Evolutionary conservation across 345 rosid species (phyloP).

Genomic region (Balakata baccata): DNA sequence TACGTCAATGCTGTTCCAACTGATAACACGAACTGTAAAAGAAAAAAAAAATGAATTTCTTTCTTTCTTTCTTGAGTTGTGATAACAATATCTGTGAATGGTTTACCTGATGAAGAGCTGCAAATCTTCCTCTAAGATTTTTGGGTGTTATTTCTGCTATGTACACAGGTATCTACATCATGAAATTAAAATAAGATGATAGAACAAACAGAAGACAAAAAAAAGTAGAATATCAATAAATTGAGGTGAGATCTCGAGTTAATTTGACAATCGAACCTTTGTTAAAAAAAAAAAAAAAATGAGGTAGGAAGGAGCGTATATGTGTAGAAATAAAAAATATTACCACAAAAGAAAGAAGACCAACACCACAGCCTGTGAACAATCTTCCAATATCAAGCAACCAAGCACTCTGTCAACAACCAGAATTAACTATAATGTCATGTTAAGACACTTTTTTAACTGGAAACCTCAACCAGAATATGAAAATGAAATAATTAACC

Average conservation of each 20-base stretch:
- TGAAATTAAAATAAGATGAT: no score
- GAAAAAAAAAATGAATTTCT: background rate
- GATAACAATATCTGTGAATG: background rate
- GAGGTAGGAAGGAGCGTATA: no score
- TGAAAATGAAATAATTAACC: constrained; percentile 20
- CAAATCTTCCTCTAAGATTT: constrained; percentile 28
- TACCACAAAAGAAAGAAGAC: constrained; percentile 43
- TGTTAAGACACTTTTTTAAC: background rate
- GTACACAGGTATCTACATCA: constrained; percentile 26
- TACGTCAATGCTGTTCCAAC: constrained; percentile 24
- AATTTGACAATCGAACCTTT: no score
- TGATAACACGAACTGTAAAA: background rate
- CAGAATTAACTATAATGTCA: background rate
- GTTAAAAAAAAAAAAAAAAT: no score
- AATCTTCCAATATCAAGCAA: constrained; percentile 42
- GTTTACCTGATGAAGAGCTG: constrained; percentile 23
- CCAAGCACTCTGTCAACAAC: constrained; percentile 31
- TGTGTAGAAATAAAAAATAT: background rate
- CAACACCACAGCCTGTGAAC: constrained; percentile 42
- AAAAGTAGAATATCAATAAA: no score
- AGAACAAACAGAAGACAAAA: no score
- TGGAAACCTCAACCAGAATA: no score
- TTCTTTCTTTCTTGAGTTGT: background rate
- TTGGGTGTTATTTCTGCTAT: constrained; percentile 36
- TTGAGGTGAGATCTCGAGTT: no score